phyloP scores from a whole-genome alignment of 768 basidiomycete genomes.

The Russula lepida region DNA sequence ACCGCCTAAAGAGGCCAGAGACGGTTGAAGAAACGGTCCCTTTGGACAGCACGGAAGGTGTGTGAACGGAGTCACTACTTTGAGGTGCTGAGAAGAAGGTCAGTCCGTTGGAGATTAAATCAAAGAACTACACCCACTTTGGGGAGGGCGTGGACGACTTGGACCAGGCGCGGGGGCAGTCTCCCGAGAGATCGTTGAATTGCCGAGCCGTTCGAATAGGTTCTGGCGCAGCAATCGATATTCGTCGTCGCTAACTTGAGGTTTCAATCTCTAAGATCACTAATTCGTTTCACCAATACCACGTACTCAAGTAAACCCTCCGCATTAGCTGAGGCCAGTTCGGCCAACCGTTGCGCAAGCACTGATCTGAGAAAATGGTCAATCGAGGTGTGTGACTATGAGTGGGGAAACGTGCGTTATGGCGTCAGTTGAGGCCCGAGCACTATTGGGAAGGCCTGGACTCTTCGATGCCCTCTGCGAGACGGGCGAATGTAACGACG shows the following conservation, averaged over 20 bases:
- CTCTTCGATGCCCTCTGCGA: not conserved
- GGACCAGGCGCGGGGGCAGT: slow-evolving; percentile 44
- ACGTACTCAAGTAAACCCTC: slow-evolving; percentile 71
- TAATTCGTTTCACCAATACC: not conserved
- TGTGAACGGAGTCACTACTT: slow-evolving; percentile 19
- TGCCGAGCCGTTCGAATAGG: slow-evolving; percentile 72
- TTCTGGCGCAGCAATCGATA: slow-evolving; percentile 78
- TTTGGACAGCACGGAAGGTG: slow-evolving; percentile 31
- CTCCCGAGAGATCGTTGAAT: slow-evolving; percentile 52
- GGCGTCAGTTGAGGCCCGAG: slow-evolving; percentile 19
- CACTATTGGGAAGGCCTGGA: not conserved
- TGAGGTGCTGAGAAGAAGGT: slow-evolving; percentile 22
- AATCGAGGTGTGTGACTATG: slow-evolving; percentile 8
- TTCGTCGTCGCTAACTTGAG: slow-evolving; percentile 61
- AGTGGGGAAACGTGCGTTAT: slow-evolving; percentile 19
- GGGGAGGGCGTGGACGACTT: slow-evolving; percentile 2
- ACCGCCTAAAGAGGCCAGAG: slow-evolving; percentile 30
- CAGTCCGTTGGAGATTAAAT: not conserved
- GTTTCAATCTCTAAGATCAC: not conserved
- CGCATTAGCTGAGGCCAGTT: slow-evolving; percentile 70
- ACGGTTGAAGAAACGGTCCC: slow-evolving; percentile 29
- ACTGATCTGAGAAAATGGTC: slow-evolving; percentile 43
- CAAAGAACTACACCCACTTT: not conserved
- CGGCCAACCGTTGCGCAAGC: slow-evolving; percentile 73
- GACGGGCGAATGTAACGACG: slow-evolving; percentile 11